Evolutionary conservation across 176 grass and related monocot genomes (phyloP).

Genomic region (Musa beccarii): DNA sequence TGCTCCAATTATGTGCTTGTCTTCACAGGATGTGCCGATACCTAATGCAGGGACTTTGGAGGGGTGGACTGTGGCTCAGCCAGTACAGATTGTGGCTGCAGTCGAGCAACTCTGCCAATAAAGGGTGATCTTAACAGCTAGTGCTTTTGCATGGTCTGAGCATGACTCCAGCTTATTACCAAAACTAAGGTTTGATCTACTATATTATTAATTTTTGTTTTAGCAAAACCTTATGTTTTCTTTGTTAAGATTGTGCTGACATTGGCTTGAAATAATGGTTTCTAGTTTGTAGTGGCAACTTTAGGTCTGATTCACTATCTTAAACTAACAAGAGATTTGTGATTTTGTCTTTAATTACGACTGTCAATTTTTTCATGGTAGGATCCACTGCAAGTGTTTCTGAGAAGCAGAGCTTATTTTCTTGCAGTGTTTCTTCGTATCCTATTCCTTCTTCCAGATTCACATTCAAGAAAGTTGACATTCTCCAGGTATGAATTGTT

Average conservation of each 20-base stretch:
- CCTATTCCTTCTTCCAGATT: too few relatives aligned
- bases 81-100: slow-evolving; percentile 68
- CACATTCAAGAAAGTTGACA: too few relatives aligned
- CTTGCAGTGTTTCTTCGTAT: too few relatives aligned
- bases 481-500: too few relatives aligned
- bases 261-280: not conserved
- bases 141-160: too few relatives aligned
- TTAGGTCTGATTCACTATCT: too few relatives aligned
- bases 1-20: slow-evolving; percentile 73
- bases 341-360: not conserved
- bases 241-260: not conserved
- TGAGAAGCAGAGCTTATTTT: too few relatives aligned
- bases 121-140: not conserved
- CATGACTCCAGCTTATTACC: too few relatives aligned
- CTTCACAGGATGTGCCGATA: slow-evolving; percentile 76
- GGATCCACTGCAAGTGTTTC: too few relatives aligned
- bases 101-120: slow-evolving; percentile 82
- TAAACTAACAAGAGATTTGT: not conserved
- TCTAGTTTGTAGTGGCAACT: not conserved
- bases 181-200: too few relatives aligned
- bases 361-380: too few relatives aligned
- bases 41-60: slow-evolving; percentile 66
- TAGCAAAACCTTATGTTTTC: not conserved
- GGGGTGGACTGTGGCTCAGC: slow-evolving; percentile 72
- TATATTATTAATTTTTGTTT: not conserved